phyloP scores from a whole-genome alignment of 345 rosid species.

The Hypericum perforatum region DNA sequence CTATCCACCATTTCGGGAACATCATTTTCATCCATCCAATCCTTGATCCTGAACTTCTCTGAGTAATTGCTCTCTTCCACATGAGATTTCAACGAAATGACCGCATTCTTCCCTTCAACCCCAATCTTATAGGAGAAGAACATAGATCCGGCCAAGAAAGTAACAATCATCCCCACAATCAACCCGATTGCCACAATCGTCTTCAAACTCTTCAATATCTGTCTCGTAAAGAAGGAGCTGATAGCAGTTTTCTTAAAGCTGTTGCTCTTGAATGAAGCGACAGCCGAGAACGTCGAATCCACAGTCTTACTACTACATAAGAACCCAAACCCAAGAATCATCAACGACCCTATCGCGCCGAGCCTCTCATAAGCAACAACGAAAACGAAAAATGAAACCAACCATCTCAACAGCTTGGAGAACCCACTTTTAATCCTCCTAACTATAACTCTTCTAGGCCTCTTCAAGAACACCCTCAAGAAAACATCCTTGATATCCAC shows the following conservation, averaged over 20 bases:
- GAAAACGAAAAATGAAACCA: constrained; percentile 1
- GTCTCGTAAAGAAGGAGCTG: background rate
- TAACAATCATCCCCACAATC: constrained; percentile 1
- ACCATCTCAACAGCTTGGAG: constrained; percentile 4
- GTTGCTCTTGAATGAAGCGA: background rate
- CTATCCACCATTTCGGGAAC: constrained; percentile 6
- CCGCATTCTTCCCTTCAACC: constrained; percentile 11
- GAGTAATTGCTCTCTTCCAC: constrained; percentile 14
- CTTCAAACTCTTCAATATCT: background rate
- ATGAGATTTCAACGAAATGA: constrained; percentile 2
- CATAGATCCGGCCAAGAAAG: background rate
- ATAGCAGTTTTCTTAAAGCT: background rate
- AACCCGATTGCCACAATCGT: constrained; percentile 1
- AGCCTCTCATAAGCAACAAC: constrained; percentile 2
- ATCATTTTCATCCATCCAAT: constrained; percentile 11
- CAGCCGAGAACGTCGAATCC: too few species aligned
- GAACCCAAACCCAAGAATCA: background rate
- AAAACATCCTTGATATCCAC: constrained; percentile 60
- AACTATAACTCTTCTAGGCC: too few species aligned
- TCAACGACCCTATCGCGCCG: background rate
- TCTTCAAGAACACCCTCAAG: constrained; percentile 40
- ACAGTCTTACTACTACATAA: too few species aligned
- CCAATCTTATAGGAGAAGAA: constrained; percentile 10
- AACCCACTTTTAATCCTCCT: constrained; percentile 1
- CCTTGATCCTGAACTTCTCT: constrained; percentile 9